Evolutionary conservation across 179 eudicot species (phyloP).

Genomic region (Spinacia oleracea): DNA sequence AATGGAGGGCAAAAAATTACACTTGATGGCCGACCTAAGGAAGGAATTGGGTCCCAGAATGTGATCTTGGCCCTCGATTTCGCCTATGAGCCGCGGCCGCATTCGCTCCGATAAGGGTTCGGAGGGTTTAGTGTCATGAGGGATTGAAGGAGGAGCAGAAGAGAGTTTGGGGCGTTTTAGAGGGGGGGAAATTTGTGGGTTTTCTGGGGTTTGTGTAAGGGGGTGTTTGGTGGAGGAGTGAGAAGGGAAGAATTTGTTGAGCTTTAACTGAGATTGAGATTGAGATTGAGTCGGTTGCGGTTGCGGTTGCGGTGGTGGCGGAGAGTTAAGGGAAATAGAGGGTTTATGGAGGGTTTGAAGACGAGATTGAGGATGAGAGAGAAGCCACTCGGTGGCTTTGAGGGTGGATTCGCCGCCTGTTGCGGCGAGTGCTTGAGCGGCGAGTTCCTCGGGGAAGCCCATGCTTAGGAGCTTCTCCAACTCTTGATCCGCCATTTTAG

Average conservation of each 20-base stretch:
- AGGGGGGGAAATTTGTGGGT: slow-evolving; percentile 17
- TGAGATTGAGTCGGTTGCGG: slow-evolving; percentile 31
- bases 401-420: slow-evolving; percentile 50
- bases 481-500: slow-evolving; percentile 23
- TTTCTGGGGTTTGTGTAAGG: slow-evolving; percentile 22
- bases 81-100: slow-evolving; percentile 59
- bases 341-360: slow-evolving; percentile 22
- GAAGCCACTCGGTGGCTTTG: slow-evolving; percentile 72
- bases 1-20: slow-evolving; percentile 60
- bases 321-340: slow-evolving; percentile 14
- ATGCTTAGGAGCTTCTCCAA: slow-evolving; percentile 58
- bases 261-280: slow-evolving; percentile 58
- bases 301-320: not conserved
- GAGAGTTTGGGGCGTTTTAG: slow-evolving; percentile 37
- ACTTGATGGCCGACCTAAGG: slow-evolving; percentile 51
- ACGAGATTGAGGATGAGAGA: slow-evolving; percentile 39
- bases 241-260: slow-evolving; percentile 49
- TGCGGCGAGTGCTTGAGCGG: slow-evolving; percentile 56
- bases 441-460: slow-evolving; percentile 65
- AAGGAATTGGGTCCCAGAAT: slow-evolving; percentile 50
- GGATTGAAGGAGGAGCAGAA: not conserved
- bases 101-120: slow-evolving; percentile 69
- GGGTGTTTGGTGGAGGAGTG: slow-evolving; percentile 19
- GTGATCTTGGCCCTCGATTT: slow-evolving; percentile 78
- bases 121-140: not conserved